Evolutionary conservation across 805 yeast genomes (phyloP).

Genomic region (Wickerhamiella dianesei): DNA sequence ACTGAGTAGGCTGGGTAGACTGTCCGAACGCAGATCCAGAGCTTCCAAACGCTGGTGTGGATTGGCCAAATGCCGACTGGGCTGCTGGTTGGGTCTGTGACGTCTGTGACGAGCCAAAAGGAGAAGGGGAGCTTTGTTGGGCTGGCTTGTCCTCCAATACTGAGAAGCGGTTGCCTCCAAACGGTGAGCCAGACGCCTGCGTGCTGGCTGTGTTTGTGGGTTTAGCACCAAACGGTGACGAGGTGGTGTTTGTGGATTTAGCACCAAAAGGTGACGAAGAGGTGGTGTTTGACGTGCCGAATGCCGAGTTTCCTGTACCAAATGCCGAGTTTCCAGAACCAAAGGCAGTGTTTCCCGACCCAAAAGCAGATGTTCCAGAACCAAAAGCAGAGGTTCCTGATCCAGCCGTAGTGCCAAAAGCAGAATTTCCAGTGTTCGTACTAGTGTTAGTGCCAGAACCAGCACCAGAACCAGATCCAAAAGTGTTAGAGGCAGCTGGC

Average conservation of each 20-base stretch:
- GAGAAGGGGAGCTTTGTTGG: no score
- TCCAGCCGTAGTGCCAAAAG: constrained; percentile 3
- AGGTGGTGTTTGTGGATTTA: not conserved
- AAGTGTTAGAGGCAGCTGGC: constrained; percentile 6
- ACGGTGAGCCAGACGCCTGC: not conserved
- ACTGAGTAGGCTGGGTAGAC: constrained; percentile 1
- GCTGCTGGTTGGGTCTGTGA: not conserved
- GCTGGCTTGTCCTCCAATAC: not conserved
- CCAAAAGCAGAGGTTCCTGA: constrained; percentile 1
- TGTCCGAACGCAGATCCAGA: not conserved
- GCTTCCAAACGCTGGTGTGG: not conserved
- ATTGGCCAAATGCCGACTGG: constrained; percentile 5
- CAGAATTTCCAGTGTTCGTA: constrained; percentile 8
- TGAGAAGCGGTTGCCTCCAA: not conserved
- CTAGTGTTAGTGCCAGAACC: no score
- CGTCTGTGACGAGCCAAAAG: not conserved
- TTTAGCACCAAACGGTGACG: not conserved
- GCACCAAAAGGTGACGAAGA: not conserved
- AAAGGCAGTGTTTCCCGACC: constrained; percentile 10
- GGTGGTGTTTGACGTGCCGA: constrained; percentile 16
- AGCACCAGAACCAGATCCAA: constrained; percentile 8
- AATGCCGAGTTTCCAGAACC: constrained; percentile 18
- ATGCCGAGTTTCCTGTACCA: constrained; percentile 19
- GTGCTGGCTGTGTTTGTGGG: not conserved
- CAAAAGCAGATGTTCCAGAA: constrained; percentile 10